These are phyloP conservation scores for Dipteronia sinensis DNA, from an alignment of 345 rosid species.

Conservation along the genomic window DNA sequence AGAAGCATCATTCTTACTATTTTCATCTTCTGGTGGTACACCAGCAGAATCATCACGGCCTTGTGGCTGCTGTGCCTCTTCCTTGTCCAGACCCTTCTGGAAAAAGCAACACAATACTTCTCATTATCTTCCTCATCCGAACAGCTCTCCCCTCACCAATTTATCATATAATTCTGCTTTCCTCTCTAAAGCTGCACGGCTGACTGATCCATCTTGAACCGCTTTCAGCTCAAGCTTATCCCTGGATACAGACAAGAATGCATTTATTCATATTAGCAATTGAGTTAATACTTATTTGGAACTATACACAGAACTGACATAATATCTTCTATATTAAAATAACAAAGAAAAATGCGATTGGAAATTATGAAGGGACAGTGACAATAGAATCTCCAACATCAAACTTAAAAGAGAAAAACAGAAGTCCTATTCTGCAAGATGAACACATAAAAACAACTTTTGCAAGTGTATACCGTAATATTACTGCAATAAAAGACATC, in stretches of 20 bases:
- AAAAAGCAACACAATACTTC: slow-evolving; percentile 90
- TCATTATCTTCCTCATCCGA: slow-evolving; percentile 88
- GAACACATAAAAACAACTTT: no score
- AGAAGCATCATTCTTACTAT: slow-evolving; percentile 41
- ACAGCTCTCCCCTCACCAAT: slow-evolving; percentile 74
- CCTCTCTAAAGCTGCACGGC: slow-evolving; percentile 90
- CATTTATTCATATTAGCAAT: slow-evolving; percentile 9
- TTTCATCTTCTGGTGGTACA: slow-evolving; percentile 37
- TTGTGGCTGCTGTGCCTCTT: slow-evolving; percentile 35
- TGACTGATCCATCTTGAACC: slow-evolving; percentile 67
- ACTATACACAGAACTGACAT: no score
- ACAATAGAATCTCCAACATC: no score
- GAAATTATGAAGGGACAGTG: no score
- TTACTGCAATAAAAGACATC: no score
- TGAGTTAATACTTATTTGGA: neutral
- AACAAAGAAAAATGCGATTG: no score
- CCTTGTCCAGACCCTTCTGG: slow-evolving; percentile 60
- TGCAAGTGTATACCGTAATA: no score
- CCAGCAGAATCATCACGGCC: slow-evolving; percentile 25
- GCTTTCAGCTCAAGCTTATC: slow-evolving; percentile 95
- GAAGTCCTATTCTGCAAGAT: no score
- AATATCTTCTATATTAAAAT: no score
- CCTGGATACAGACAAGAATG: slow-evolving; percentile 40
- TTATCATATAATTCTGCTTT: slow-evolving; percentile 88
- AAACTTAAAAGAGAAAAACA: no score